Evolutionary conservation across 2,329 filamentous ascomycete genomes (phyloP), one percentile per base, ranked within the genome.

Genomic region (Colletotrichum sp.): DNA sequence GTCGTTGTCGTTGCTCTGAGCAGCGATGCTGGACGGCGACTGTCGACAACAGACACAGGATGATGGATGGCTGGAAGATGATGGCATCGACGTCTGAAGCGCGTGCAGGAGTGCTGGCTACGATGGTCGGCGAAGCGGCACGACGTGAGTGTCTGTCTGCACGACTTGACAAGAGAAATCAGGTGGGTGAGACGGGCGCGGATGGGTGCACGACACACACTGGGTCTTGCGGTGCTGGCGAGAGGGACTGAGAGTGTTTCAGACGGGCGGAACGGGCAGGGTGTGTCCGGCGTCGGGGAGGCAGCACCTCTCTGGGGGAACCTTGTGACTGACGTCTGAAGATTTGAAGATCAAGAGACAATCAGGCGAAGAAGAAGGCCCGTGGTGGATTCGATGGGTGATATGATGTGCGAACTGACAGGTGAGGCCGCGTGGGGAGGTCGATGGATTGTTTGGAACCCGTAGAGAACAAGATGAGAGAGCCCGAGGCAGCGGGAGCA

Each of bases 161-260:
- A 39, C 65, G 49, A 52, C 59, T 60, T 15, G 52, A 52, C 60
- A 75, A 75, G 36, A 71, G 60, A 67, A 75, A 57, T 67, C 60
- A 59, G 62, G 75, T 63, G 26, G 66, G 66, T 71, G 66, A 63
- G 75, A 75, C 75, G 62, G 52, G 67, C 71, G 71, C 63, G 72
- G 75, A 71, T 70, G 60, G 62, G 62, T 75, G 76, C 76, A 69
- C 65, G 74, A 73, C 69, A 67, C 76, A 76, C 69, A 70, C 32
- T 69, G 73, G 69, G 73, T 71, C 68, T 72, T 66, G 72, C 60
- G 39, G 68, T 62, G 49, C 67, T 77, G 73, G 74, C 57, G 60
- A 71, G 68, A 77, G 72, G 67, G 75, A 67, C 75, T 73, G 72
- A 80, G 82, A 81, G 80, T 80, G 86, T 88, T 87, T 87, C 86